Evolutionary conservation across 805 yeast genomes (phyloP).

Genomic region (Metschnikowia proteae): DNA sequence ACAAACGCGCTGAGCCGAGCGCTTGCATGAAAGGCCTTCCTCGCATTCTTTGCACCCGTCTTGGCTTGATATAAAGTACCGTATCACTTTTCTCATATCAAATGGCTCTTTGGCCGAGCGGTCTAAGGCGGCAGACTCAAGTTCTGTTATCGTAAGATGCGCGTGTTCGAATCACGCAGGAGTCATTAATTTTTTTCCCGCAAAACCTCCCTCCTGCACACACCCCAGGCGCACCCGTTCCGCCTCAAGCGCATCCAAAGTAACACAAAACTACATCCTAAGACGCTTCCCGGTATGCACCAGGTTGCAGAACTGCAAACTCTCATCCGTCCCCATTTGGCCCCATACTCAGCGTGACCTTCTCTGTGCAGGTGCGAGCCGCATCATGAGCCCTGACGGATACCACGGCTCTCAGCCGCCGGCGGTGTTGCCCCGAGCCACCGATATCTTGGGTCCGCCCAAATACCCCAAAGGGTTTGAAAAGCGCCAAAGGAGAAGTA

Average conservation of each 20-base stretch:
- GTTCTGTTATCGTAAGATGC: too few species aligned
- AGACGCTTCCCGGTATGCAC: background rate
- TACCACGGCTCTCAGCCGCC: background rate
- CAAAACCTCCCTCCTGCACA: too few species aligned
- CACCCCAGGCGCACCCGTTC: background rate
- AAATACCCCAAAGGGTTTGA: slow-evolving; percentile 4
- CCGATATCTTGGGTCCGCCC: slow-evolving; percentile 5
- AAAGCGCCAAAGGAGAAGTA: background rate
- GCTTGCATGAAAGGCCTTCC: too few species aligned
- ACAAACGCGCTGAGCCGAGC: too few species aligned
- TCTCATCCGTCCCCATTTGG: background rate
- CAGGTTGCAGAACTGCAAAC: background rate
- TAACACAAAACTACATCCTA: slow-evolving; percentile 4
- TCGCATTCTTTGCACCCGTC: too few species aligned
- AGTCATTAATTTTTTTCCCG: too few species aligned
- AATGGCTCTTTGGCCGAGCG: too few species aligned
- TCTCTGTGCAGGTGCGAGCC: background rate
- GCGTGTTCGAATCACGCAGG: too few species aligned
- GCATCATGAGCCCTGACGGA: background rate
- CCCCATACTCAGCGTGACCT: background rate
- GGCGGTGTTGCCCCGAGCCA: background rate
- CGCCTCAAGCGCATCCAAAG: background rate
- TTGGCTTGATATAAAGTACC: too few species aligned
- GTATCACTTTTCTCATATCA: too few species aligned
- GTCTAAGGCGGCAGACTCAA: too few species aligned